Evolutionary conservation across 2,329 filamentous ascomycete genomes (phyloP), one percentile per base, ranked within the genome.

Genomic region (Penicillium digitatum): DNA sequence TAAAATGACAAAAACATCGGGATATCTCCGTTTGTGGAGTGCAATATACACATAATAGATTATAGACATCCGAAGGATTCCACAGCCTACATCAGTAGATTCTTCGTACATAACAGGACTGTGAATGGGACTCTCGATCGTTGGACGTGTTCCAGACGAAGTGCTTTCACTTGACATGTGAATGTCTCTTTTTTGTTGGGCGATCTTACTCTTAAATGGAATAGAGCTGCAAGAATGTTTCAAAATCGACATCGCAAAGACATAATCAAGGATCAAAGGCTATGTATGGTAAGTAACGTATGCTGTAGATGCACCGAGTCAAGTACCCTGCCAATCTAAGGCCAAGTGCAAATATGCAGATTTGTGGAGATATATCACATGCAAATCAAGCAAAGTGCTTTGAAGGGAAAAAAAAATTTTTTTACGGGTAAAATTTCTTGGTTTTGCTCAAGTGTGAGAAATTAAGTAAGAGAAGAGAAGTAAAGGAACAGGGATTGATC

Each of bases 371-470:
- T 20, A 20, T 54, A 32, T 54, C 52, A 54, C 46, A 47, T 57
- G 29, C 24, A 37, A 44, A 20, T 31, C 6, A 16, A 12, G 14
- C n/a, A 16, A 48, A 8, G 8, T 20, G 16, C n/a, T 18, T 7
- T 11, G 20, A 27, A 16, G 5, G 3, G 9, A 27, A 20, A 16
- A 22, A 10, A 4, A n/a, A 5, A 46, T 8, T n/a, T n/a, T n/a
- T n/a, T n/a, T n/a, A n/a, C n/a, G 14, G 18, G 46, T 49, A 46
- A 52, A 37, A 53, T 29, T 43, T 55, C 46, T 63, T 57, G 14
- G 55, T 59, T 62, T 55, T 60, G 39, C 54, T 50, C 37, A 58
- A 45, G 22, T 44, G 52, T 50, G 42, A 62, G 61, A 27, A 57
- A 62, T 60, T 62, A 64, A 44, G 44, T 53, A 40, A 34, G 48